Evolutionary conservation across 345 rosid species (phyloP), one percentile per base, ranked within the genome.

Genomic region (Psidium friedrichsthalianum): DNA sequence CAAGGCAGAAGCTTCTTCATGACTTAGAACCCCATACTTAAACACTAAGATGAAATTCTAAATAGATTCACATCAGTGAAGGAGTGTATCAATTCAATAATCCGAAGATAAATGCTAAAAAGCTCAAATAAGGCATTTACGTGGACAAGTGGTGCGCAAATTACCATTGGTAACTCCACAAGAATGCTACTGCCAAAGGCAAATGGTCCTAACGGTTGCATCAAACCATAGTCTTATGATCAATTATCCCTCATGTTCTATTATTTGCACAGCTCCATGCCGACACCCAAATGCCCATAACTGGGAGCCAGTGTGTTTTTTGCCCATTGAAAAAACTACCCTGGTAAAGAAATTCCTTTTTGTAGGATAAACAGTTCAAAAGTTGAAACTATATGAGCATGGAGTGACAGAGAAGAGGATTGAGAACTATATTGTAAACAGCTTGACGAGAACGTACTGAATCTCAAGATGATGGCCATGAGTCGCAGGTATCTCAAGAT

Each of bases 381-480:
- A 57, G 6, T 6, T 57, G n/a, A 29, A 57, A 57, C 64, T 57
- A 57, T 4, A 25, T 25, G 64, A 57, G 29, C 29, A 57, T 57
- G 64, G 25, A 57, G 64, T 57, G 64, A 57, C 29, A 52, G 29
- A 36, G 59, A 20, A 47, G 2, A n/a, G n/a, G n/a, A n/a, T n/a
- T n/a, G n/a, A n/a, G n/a, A n/a, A n/a, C n/a, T n/a, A n/a, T n/a
- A n/a, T 47, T 80, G 42, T 20, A n/a, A 44, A 80, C 53, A 5
- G n/a, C 53, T 51, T 10, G 2, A 57, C 24, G 64, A 25, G 42
- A 51, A 51, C 18, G 86, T 82, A 94, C 94, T 95, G 99, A 80
- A 96, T 96, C 89, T 96, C 98, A 83, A 96, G 84, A 88, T 98
- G 98, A 85, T 96, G 97, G 78, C 99, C 99, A 89, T 94, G 97